A percentile compares a stretch with the other conserved stretches of the same genome.
Evolutionary conservation across 2,329 filamentous ascomycete species (phyloP).

Genomic region (Aspergillus sp.): DNA sequence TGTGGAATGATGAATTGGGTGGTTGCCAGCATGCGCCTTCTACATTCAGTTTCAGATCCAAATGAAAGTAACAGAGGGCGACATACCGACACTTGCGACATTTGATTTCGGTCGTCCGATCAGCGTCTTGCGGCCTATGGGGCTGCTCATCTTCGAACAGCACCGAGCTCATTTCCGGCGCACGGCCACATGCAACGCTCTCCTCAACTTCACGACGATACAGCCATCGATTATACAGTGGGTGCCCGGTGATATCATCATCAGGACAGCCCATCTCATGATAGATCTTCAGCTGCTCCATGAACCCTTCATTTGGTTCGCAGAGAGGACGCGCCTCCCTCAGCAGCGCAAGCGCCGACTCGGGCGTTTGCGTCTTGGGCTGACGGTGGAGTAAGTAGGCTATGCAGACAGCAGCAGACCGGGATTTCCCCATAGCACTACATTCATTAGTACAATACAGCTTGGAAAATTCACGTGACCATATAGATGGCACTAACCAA

Average conservation of each 20-base stretch:
- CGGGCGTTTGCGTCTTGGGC: conserved; percentile 52
- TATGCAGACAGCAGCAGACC: conserved; percentile 75
- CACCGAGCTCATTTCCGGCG: conserved; percentile 67
- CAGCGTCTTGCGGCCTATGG: conserved; percentile 14
- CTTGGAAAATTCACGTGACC: conserved; percentile 2
- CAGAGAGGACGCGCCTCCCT: conserved; percentile 66
- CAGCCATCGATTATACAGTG: conserved; percentile 73
- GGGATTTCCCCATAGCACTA: conserved; percentile 93
- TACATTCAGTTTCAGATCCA: neutral
- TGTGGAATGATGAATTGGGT: conserved; percentile 64
- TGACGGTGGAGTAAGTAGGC: conserved; percentile 68
- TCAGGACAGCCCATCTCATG: conserved; percentile 76
- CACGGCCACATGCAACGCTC: conserved; percentile 66
- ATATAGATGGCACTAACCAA: conserved; percentile 50
- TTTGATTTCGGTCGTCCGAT: conserved; percentile 54
- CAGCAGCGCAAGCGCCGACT: conserved; percentile 64
- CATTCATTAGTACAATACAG: conserved; percentile 18
- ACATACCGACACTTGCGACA: conserved; percentile 83
- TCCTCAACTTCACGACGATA: conserved; percentile 60
- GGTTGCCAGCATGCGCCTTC: conserved; percentile 55
- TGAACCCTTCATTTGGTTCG: conserved; percentile 88
- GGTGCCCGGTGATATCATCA: conserved; percentile 59
- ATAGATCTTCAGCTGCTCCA: conserved; percentile 79
- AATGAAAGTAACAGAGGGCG: neutral
- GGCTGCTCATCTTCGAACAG: conserved; percentile 59